Evolutionary conservation across 352 stramenopile genomes (phyloP).

Genomic region (Pythium scleroteichum): DNA sequence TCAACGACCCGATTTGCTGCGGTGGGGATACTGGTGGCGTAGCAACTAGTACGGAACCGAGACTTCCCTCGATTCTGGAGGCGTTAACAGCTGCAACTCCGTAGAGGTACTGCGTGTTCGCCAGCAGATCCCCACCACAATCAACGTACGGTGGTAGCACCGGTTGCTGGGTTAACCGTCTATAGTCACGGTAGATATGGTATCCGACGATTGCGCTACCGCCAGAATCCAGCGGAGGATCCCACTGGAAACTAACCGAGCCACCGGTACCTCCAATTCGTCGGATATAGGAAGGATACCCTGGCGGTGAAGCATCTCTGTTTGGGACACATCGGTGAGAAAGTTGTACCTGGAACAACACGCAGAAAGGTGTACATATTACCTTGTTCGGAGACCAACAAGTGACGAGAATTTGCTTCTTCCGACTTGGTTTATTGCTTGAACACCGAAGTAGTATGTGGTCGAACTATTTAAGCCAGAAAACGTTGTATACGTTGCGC

Average conservation of each 20-base stretch:
- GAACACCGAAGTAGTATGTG: slow-evolving; percentile 53
- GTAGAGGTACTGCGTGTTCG: slow-evolving; percentile 47
- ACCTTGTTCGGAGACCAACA: slow-evolving; percentile 41
- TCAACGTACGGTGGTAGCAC: slow-evolving; percentile 42
- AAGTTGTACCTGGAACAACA: neutral
- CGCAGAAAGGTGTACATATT: neutral
- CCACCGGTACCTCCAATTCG: slow-evolving; percentile 39
- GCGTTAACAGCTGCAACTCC: slow-evolving; percentile 44
- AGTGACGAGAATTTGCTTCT: slow-evolving; percentile 34
- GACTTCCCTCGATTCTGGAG: slow-evolving; percentile 34
- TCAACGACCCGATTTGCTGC: slow-evolving; percentile 26
- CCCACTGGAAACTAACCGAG: slow-evolving; percentile 45
- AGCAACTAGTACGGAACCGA: slow-evolving; percentile 31
- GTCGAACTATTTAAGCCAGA: slow-evolving; percentile 46
- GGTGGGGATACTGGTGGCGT: slow-evolving; percentile 37
- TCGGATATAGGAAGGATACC: slow-evolving; percentile 35
- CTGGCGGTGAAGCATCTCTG: slow-evolving; percentile 40
- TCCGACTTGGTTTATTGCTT: slow-evolving; percentile 46
- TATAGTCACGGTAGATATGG: slow-evolving; percentile 58
- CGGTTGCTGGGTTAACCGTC: slow-evolving; percentile 32
- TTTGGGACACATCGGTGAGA: neutral
- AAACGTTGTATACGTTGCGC: slow-evolving; percentile 43
- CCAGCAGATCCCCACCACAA: slow-evolving; percentile 37
- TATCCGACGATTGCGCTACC: slow-evolving; percentile 43
- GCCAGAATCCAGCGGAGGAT: slow-evolving; percentile 38